phyloP scores from a whole-genome alignment of 805 yeast genomes.

The Pichia manshurica region DNA sequence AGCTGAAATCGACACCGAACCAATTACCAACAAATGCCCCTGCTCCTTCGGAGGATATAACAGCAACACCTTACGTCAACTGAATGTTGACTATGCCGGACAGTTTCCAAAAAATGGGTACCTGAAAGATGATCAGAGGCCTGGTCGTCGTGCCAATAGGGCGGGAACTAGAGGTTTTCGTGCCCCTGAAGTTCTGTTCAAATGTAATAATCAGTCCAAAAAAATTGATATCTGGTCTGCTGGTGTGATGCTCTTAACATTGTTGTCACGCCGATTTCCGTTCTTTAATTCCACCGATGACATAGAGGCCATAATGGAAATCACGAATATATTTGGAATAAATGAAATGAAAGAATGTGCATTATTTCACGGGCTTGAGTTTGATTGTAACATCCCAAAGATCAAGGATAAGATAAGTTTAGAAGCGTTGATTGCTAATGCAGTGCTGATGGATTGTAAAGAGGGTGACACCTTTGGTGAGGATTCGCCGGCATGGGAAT shows the following conservation, averaged over 20 bases:
- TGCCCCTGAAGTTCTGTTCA: slow-evolving; percentile 88
- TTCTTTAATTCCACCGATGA: slow-evolving; percentile 93
- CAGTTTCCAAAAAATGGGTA: slow-evolving; percentile 50
- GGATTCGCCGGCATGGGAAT: slow-evolving; percentile 68
- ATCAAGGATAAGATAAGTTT: slow-evolving; percentile 39
- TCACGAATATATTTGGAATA: slow-evolving; percentile 74
- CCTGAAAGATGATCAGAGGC: slow-evolving; percentile 80
- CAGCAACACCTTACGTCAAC: slow-evolving; percentile 5
- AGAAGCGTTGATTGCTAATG: slow-evolving; percentile 37
- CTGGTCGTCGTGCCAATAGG: slow-evolving; percentile 89
- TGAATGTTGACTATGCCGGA: slow-evolving; percentile 17
- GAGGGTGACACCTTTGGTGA: slow-evolving; percentile 58
- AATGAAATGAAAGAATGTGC: slow-evolving; percentile 72
- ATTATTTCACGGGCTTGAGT: slow-evolving; percentile 78
- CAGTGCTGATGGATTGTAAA: slow-evolving; percentile 39
- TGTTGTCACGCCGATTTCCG: slow-evolving; percentile 78
- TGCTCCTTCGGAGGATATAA: slow-evolving; percentile 41
- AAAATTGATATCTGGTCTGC: slow-evolving; percentile 91
- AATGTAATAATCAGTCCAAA: slow-evolving; percentile 76
- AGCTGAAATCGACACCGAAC: slow-evolving; percentile 53
- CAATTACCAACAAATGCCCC: slow-evolving; percentile 43
- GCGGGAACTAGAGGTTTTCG: slow-evolving; percentile 96
- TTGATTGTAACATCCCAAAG: slow-evolving; percentile 60
- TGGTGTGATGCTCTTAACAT: slow-evolving; percentile 78
- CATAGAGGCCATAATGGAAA: slow-evolving; percentile 81